Base-by-base conservation (phyloP, 2,329 filamentous ascomycete genomes). In the Seiridium unicorne region DNA sequence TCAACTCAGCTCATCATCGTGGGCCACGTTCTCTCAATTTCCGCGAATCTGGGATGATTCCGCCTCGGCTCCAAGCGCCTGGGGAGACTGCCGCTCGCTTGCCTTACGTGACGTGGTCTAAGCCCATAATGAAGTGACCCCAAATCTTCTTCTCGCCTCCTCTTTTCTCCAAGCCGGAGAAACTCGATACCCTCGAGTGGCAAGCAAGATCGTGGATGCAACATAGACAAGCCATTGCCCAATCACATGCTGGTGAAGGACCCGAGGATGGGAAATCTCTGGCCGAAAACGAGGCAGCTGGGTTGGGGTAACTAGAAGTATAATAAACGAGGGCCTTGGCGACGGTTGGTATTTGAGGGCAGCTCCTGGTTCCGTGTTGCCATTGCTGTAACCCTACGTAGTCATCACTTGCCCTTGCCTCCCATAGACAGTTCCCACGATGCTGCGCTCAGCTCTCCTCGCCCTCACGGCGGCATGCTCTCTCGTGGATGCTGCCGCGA, bases 141-240 rank as follows among this genome's bases (percentile, higher is more conserved):
- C 54, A 44, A 18, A 47, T 48, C 44, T 18, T 38, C 51, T 10
- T 36, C 11, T 42, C 36, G 26, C 18, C 51, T 53, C 51, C 18
- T 26, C 8, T 48, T 31, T 9, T 31, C 38, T 10, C 51, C 54
- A 57, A 57, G 54, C 54, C 54, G 54, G 54, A 57, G 54, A 57
- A 57, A 57, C 44, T 57, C 11, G 36, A 32, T 10, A 26, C 7
- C 35, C 10, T 34, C 13, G n/a, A 55, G 38, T 44, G 40, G 10
- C n/a, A 44, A 44, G 34, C 42, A 36, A 36, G 9, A 36, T 38
- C 31, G 13, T 5, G 13, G 26, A 48, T 57, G 44, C 44, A 44
- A 57, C 54, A 11, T 46, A 9, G 31, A 8, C 13, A 18, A 44
- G 40, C 42, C 9, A 48, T 57, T 57, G 54, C n/a, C 54, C 54